A percentile compares a stretch with the other conserved stretches of the same genome.
phyloP scores from a whole-genome alignment of 208 protist genomes.

The Trypanosoma grayi region DNA sequence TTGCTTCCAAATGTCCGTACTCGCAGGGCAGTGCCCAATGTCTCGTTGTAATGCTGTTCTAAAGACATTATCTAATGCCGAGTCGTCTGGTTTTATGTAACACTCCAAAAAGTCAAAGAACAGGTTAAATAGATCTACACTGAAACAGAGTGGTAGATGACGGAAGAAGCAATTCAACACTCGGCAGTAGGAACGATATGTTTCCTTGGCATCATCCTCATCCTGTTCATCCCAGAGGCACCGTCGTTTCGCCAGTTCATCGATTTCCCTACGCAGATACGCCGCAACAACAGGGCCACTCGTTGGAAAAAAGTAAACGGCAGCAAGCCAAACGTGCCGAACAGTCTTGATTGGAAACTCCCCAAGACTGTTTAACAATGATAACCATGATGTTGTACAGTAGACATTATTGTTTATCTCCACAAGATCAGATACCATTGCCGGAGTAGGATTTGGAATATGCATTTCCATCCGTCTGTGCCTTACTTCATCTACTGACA shows the following conservation, averaged over 20 bases:
- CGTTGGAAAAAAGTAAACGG: constrained; percentile 73
- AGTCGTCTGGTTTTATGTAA: constrained; percentile 62
- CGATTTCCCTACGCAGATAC: constrained; percentile 67
- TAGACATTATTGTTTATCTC: constrained; percentile 56
- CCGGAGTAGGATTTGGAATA: constrained; percentile 60
- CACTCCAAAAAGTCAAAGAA: constrained; percentile 67
- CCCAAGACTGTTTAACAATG: constrained; percentile 52
- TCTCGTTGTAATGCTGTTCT: constrained; percentile 54
- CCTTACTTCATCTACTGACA: constrained; percentile 27
- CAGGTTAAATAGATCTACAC: constrained; percentile 66
- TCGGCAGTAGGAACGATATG: constrained; percentile 59
- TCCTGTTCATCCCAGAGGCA: constrained; percentile 50
- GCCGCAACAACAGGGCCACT: constrained; percentile 40
- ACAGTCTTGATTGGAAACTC: constrained; percentile 67
- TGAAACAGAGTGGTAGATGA: constrained; percentile 71
- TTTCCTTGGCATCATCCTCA: constrained; percentile 55
- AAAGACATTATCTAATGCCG: constrained; percentile 51
- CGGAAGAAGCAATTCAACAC: constrained; percentile 79
- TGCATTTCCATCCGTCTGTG: constrained; percentile 30
- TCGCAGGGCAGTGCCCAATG: constrained; percentile 69
- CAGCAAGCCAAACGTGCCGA: constrained; percentile 66
- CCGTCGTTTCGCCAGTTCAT: constrained; percentile 30
- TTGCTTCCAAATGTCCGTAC: constrained; percentile 66
- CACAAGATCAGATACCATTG: constrained; percentile 36
- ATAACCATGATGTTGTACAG: constrained; percentile 61